Evolutionary conservation across 2,329 filamentous ascomycete genomes (phyloP).

Genomic region (Pseudofabraea citricarpa): DNA sequence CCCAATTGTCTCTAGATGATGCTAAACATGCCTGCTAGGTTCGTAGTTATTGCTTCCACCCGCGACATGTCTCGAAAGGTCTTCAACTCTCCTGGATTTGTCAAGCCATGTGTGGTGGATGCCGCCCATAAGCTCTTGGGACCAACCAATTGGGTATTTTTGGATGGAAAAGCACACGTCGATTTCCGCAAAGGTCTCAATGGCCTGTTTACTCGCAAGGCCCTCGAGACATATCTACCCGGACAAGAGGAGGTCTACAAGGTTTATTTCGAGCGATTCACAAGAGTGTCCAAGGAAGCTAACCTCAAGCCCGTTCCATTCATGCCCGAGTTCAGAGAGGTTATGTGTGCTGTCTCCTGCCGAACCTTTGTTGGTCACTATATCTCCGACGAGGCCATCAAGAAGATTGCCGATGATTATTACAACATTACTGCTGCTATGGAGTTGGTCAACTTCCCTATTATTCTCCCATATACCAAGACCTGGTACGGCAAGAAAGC

Average conservation of each 20-base stretch:
- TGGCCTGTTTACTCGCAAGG: slow-evolving; percentile 85
- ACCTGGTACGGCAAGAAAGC: slow-evolving; percentile 98
- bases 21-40: slow-evolving; percentile 49
- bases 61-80: slow-evolving; percentile 95
- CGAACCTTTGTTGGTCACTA: slow-evolving; percentile 97
- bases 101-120: slow-evolving; percentile 96
- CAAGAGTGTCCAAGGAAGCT: slow-evolving; percentile 68
- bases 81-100: slow-evolving; percentile 87
- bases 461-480: slow-evolving; percentile 92
- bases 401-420: slow-evolving; percentile 95
- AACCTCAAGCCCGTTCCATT: slow-evolving; percentile 74
- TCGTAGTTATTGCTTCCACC: slow-evolving; percentile 93
- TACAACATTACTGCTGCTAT: slow-evolving; percentile 93
- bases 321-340: slow-evolving; percentile 88
- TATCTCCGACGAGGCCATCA: slow-evolving; percentile 82
- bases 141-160: slow-evolving; percentile 91
- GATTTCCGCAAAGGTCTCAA: slow-evolving; percentile 98
- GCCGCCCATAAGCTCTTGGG: slow-evolving; percentile 90
- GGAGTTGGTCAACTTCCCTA: slow-evolving; percentile 96
- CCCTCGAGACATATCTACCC: slow-evolving; percentile 82
- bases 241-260: slow-evolving; percentile 91
- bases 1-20: not conserved
- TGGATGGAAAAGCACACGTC: slow-evolving; percentile 91
- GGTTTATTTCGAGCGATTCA: slow-evolving; percentile 75
- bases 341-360: slow-evolving; percentile 92